A percentile compares a stretch with the other conserved stretches of the same genome.
Evolutionary conservation across 306 rosid genomes (phyloP).

Genomic region (Corylus americana): DNA sequence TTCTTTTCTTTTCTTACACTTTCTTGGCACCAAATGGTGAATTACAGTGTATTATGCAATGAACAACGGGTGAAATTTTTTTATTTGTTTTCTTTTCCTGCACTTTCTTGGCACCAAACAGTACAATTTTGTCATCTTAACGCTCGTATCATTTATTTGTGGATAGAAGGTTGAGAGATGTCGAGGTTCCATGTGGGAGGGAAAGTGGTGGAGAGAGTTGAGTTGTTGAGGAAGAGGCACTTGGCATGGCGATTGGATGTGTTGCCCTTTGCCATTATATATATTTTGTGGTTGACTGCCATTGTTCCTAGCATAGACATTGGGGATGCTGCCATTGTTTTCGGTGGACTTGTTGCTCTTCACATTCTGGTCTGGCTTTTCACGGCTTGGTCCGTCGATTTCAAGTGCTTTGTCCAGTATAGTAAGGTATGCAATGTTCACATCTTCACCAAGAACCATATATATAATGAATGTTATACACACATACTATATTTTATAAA

Average conservation of each 20-base stretch:
- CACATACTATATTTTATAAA: too few relatives aligned
- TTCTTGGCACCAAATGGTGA: background rate
- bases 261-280: constrained; percentile 68
- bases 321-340: constrained; percentile 66
- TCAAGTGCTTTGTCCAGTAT: constrained; percentile 75
- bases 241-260: constrained; percentile 77
- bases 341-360: constrained; percentile 61
- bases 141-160: background rate
- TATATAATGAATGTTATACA: background rate
- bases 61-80: background rate
- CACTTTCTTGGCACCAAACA: background rate
- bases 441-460: background rate
- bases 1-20: background rate
- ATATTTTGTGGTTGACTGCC: constrained; percentile 50
- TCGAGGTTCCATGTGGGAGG: constrained; percentile 80
- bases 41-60: too few relatives aligned
- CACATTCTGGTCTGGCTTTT: constrained; percentile 81
- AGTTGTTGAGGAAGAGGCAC: constrained; percentile 68
- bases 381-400: constrained; percentile 95
- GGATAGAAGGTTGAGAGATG: constrained; percentile 45
- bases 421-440: constrained; percentile 51
- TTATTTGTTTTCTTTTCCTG: background rate
- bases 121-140: background rate
- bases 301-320: constrained; percentile 78
- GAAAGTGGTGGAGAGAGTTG: constrained; percentile 87